A percentile compares a stretch with the other conserved stretches of the same genome.
Conservation (phyloP, 495 filamentous ascomycete species). For the Usnea hakonensis region DNA sequence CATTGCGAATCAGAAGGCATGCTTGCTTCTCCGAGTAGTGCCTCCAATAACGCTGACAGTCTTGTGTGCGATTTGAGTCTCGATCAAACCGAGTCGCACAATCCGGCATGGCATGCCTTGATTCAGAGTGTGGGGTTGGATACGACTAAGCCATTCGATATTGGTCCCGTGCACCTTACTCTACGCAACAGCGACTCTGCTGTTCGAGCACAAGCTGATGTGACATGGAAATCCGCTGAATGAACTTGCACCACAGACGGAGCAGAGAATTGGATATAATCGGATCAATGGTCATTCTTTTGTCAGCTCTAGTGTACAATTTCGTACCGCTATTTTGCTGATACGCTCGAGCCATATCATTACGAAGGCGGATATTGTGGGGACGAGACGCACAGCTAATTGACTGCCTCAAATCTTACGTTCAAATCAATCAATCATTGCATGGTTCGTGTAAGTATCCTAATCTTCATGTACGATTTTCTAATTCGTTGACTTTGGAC, state of each 20-base stretch:
- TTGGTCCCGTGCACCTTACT: neutral
- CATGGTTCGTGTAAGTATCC: neutral
- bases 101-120: neutral
- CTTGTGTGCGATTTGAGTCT: neutral
- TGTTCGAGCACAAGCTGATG: neutral
- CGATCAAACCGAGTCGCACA: neutral
- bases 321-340: neutral
- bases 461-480: neutral
- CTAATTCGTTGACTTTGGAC: neutral
- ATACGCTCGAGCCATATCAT: slow-evolving; percentile 1
- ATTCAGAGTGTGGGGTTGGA: neutral
- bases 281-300: neutral
- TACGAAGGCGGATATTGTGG: slow-evolving; percentile 2
- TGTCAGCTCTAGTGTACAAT: neutral
- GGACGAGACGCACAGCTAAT: neutral
- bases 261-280: neutral
- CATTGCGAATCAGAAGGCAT: neutral
- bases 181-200: neutral
- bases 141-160: neutral
- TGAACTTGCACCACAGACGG: neutral
- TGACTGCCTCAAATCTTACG: neutral
- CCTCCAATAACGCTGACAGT: neutral
- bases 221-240: neutral
- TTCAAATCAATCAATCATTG: slow-evolving; percentile 1
- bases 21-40: neutral